Evolutionary conservation across 2,329 filamentous ascomycete species (phyloP), one percentile per base, ranked within the genome.

Genomic region (Hypoxylon sp.): DNA sequence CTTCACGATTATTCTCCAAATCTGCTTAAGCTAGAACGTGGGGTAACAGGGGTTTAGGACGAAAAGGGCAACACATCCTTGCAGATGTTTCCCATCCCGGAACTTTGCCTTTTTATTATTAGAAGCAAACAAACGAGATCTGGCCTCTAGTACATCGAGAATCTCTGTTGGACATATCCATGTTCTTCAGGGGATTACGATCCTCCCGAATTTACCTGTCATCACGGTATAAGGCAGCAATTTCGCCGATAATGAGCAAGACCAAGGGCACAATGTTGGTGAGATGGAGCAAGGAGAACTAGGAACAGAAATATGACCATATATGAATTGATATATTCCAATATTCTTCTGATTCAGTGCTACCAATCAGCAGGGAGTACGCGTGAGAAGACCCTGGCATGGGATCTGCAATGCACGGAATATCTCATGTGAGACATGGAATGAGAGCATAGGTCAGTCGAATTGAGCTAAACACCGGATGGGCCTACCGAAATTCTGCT

Each of bases 341-440:
- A 61, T 54, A 16, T 11, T 41, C 45, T 39, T 23, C 29, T 34
- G 11, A 34, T n/a, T 23, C 41, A 27, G 25, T 23, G 25, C 29
- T 61, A 30, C 47, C 41, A 48, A 52, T 53, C 53, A 63, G 39
- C 39, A 48, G 27, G 23, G 48, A 51, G 23, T 14, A 45, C 14
- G 37, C 50, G 19, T 47, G 19, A 14, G 19, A 16, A 23, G 14
- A 16, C 45, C 34, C 50, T 63, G 54, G 63, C 54, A 63, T 66
- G 30, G 37, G 63, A 60, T 66, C 37, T 48, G 32, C 60, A 55
- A 41, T 45, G 50, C 23, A 41, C 41, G 27, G 63, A 55, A 63
- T 59, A 23, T 34, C 45, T 30, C 25, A 63, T 27, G 59, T 66
- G 55, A 63, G 59, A 66, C 63, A 66, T 39, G n/a, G 21, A 55